phyloP scores from a whole-genome alignment of 2,329 filamentous ascomycete genomes.

The Simplicillium aogashimaense region DNA sequence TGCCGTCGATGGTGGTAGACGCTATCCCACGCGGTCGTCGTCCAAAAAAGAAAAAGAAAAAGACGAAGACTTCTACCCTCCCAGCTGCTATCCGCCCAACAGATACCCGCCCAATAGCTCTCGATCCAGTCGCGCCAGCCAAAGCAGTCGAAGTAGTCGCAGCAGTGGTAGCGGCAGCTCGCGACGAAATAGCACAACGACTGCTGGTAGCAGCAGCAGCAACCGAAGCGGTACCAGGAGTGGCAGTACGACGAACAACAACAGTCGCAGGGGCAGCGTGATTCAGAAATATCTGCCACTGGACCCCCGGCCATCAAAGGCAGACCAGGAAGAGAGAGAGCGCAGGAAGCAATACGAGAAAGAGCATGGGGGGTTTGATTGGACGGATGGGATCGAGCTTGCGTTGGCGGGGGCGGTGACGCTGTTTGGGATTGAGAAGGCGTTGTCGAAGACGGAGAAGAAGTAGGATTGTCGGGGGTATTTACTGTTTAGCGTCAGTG shows the following conservation, averaged over 20 bases:
- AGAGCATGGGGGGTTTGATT: conserved; percentile 26
- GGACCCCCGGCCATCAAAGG: conserved; percentile 23
- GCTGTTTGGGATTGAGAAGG: conserved; percentile 29
- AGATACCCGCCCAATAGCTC: no score
- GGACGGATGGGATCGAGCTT: conserved; percentile 27
- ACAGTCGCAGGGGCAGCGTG: not conserved
- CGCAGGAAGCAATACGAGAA: conserved; percentile 28
- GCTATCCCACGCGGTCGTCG: no score
- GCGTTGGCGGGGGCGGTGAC: conserved; percentile 23
- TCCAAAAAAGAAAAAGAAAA: no score
- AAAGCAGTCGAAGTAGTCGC: not conserved
- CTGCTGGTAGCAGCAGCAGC: no score
- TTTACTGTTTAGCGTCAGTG: no score
- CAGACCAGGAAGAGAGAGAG: conserved; percentile 25
- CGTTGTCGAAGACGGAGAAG: conserved; percentile 13
- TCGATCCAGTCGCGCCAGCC: no score
- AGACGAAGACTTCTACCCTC: no score
- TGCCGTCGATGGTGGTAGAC: no score
- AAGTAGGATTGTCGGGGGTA: not conserved
- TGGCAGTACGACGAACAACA: conserved; percentile 3
- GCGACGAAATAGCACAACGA: not conserved
- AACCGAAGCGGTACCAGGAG: not conserved
- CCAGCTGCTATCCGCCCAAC: no score
- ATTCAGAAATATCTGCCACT: conserved; percentile 7
- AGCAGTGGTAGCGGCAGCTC: not conserved